These are phyloP conservation scores for Macadamia integrifolia DNA, from an alignment of 164 flowering plant genomes.

Conservation along the genomic window DNA sequence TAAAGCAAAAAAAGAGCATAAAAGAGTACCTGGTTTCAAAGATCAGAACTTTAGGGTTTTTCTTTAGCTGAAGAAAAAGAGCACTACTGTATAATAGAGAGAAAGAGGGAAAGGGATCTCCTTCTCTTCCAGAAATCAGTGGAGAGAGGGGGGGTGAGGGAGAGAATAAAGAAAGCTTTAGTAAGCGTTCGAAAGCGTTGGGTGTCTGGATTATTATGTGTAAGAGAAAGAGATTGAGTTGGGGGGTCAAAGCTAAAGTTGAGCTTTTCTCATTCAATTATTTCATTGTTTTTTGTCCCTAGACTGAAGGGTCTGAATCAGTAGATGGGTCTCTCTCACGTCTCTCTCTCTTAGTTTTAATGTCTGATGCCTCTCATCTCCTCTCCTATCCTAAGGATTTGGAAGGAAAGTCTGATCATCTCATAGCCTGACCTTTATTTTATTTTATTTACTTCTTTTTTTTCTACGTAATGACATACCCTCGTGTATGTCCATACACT, in stretches of 20 bases:
- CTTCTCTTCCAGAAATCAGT: conserved; percentile 17
- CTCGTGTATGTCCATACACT: no score
- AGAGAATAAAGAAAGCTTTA: conserved; percentile 4
- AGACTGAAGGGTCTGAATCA: conserved; percentile 10
- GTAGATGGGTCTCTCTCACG: conserved; percentile 12
- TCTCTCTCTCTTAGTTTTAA: background rate
- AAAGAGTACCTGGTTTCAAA: conserved; percentile 30
- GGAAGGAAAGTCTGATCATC: background rate
- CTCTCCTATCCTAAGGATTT: background rate
- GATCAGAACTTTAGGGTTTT: conserved; percentile 27
- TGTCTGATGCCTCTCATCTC: background rate
- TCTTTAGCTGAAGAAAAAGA: conserved; percentile 21
- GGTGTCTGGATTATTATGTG: conserved; percentile 20
- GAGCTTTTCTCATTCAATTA: conserved; percentile 27
- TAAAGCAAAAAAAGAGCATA: conserved; percentile 13
- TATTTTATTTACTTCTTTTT: no score
- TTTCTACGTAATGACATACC: no score
- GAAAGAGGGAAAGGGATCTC: conserved; percentile 4
- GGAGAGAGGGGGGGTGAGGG: conserved; percentile 10
- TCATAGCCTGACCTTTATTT: background rate
- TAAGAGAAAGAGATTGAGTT: conserved; percentile 4
- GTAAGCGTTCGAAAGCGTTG: conserved; percentile 12
- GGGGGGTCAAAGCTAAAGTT: conserved; percentile 29
- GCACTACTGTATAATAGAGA: conserved; percentile 2
- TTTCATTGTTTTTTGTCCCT: conserved; percentile 25